Base-by-base conservation (phyloP, 1,139 yeast species). In the Geotrichum klebahnii region DNA sequence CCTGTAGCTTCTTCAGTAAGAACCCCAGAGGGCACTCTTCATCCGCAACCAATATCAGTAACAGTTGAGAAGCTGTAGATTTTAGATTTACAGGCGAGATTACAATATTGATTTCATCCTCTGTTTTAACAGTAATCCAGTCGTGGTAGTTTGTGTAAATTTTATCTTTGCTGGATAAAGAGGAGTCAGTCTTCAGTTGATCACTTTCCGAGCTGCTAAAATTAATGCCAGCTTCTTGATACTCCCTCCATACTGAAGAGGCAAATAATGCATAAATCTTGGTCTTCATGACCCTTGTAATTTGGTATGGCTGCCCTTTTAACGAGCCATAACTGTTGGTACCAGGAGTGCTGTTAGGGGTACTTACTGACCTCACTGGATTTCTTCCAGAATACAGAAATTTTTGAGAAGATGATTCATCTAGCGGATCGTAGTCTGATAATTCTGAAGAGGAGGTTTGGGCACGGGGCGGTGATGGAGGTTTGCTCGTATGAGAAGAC, bases 231-330 rank as follows among this genome's bases (percentile, higher is more conserved):
- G 57, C 57, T 26, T 52, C 45, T 19, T 55, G 53, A 47, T 63
- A 63, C 40, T 61, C 61, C 14, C 57, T 51, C 64, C 66, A 63
- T 2, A 59, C 58, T 14, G 63, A 54, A 5, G 66, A 56, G 1
- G 65, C 66, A 51, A 61, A 59, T 26, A 63, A 51, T 5, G 64
- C 60, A 37, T 61, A 63, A 5, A 63, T 60, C 39, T 62, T 62
- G 8, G 65, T 62, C 38, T 61, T 61, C 60, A 61, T 59, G 1
- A 58, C 40, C 35, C 64, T 48, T 29, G 59, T 61, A 23, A 62
- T 57, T 17, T 58, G 55, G 41, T 60, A 62, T 16, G 64, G 63
- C 9, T 53, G 22, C 5, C 42, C 12, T 5, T 20, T 20, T 10
- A 32, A 32, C n/a, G 26, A 12, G 9, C 33, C 29, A 12, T 17